phyloP scores from a whole-genome alignment of 78 protist genomes.

The Dictyostelium intermedium region DNA sequence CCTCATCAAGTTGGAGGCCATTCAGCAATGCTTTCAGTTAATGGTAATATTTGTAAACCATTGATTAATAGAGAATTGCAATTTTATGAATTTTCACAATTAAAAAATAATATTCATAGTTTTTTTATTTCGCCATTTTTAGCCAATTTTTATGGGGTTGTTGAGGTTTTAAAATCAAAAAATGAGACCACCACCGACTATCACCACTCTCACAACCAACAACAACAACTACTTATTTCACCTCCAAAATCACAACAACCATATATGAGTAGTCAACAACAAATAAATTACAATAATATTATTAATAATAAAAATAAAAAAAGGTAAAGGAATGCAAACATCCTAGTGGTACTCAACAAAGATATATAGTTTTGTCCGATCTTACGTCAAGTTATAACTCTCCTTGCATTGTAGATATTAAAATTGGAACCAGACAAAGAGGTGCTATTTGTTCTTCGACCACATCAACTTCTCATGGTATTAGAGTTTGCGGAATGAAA shows the following conservation, averaged over 20 bases:
- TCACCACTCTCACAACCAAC: neutral
- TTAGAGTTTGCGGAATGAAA: conserved; percentile 73
- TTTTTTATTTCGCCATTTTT: conserved; percentile 24
- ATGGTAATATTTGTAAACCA: conserved; percentile 51
- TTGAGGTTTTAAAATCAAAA: conserved; percentile 25
- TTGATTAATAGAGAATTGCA: conserved; percentile 42
- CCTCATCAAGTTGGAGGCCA: conserved; percentile 75
- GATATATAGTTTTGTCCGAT: conserved; percentile 45
- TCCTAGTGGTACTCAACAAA: conserved; percentile 24
- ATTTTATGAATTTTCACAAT: conserved; percentile 20
- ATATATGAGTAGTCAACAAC: neutral
- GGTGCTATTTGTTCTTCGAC: conserved; percentile 64
- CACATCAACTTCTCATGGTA: conserved; percentile 52
- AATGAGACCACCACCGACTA: neutral
- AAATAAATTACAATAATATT: neutral
- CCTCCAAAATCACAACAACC: neutral
- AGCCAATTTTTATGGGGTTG: conserved; percentile 19
- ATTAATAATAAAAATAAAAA: conserved; percentile 1
- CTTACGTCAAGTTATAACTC: conserved; percentile 15
- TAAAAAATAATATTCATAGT: neutral
- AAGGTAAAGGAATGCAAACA: conserved; percentile 21
- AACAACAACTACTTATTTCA: neutral
- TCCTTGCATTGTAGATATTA: conserved; percentile 73
- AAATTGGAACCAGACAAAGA: conserved; percentile 65
- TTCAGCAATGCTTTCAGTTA: conserved; percentile 43